phyloP scores from a whole-genome alignment of 2,329 filamentous ascomycete genomes.

The Nigrospora sphaerica region DNA sequence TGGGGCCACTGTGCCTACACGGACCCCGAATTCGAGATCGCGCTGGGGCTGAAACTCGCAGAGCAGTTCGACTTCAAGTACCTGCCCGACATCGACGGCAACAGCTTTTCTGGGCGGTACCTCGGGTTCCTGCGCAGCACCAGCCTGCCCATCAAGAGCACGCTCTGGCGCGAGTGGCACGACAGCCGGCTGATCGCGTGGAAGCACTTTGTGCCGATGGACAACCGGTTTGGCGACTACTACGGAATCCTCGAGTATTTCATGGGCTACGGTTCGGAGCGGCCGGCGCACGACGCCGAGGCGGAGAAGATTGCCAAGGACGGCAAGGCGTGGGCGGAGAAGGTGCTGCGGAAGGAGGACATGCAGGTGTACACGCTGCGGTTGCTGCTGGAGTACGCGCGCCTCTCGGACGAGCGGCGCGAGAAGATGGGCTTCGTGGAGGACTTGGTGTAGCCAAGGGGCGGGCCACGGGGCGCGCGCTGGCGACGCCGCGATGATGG shows the following conservation, averaged over 20 bases:
- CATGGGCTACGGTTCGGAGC: conserved; percentile 42
- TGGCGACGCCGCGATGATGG: not conserved
- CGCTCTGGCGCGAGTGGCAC: conserved; percentile 76
- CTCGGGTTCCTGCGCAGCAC: conserved; percentile 63
- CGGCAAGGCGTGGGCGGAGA: conserved; percentile 62
- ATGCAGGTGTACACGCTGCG: conserved; percentile 66
- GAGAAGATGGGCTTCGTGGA: conserved; percentile 49
- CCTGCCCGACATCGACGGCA: conserved; percentile 71
- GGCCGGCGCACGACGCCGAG: conserved; percentile 42
- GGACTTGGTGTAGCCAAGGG: conserved; percentile 30
- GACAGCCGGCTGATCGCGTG: conserved; percentile 67
- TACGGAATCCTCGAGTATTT: conserved; percentile 72
- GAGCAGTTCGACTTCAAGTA: conserved; percentile 59
- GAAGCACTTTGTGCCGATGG: conserved; percentile 78
- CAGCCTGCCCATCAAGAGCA: conserved; percentile 68
- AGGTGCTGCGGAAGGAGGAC: conserved; percentile 61
- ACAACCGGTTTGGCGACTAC: conserved; percentile 64
- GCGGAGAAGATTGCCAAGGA: conserved; percentile 58
- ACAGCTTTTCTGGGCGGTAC: conserved; percentile 63
- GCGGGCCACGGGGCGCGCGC: not conserved
- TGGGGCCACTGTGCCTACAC: conserved; percentile 40
- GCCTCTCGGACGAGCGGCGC: conserved; percentile 43
- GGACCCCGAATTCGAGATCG: conserved; percentile 33
- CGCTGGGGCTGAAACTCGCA: conserved; percentile 32
- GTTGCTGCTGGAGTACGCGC: conserved; percentile 56